These are phyloP conservation scores for Penicillium sp. DNA, from an alignment of 2,329 filamentous ascomycete genomes.

Conservation along the genomic window DNA sequence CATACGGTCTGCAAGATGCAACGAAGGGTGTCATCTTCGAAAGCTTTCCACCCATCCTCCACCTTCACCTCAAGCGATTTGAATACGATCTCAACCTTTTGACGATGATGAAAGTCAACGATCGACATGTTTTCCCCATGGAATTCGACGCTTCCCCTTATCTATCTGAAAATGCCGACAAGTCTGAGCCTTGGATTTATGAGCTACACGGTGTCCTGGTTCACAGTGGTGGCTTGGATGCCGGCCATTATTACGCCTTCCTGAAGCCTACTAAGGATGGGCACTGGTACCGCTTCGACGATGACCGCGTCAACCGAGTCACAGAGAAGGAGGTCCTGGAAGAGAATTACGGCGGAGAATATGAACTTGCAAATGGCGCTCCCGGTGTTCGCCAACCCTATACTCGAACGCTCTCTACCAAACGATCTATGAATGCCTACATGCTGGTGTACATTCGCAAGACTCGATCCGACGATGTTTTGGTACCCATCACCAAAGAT, in stretches of 20 bases:
- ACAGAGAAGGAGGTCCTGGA: slow-evolving; percentile 87
- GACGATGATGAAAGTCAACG: slow-evolving; percentile 91
- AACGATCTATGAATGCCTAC: slow-evolving; percentile 80
- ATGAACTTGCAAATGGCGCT: slow-evolving; percentile 54
- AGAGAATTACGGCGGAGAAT: slow-evolving; percentile 94
- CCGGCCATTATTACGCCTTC: slow-evolving; percentile 97
- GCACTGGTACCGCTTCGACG: slow-evolving; percentile 94
- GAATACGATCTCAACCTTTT: slow-evolving; percentile 95
- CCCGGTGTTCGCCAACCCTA: slow-evolving; percentile 58
- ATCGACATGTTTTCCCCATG: slow-evolving; percentile 46
- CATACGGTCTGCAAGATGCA: slow-evolving; percentile 88
- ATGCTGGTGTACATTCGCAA: slow-evolving; percentile 98
- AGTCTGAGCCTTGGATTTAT: slow-evolving; percentile 83
- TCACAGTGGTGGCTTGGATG: slow-evolving; percentile 93
- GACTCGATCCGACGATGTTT: slow-evolving; percentile 72
- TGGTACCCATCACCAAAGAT: slow-evolving; percentile 67
- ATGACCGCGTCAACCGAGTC: slow-evolving; percentile 92
- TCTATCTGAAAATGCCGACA: slow-evolving; percentile 77
- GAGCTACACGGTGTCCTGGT: slow-evolving; percentile 92
- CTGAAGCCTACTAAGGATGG: slow-evolving; percentile 89
- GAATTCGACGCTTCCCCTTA: slow-evolving; percentile 67
- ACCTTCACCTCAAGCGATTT: slow-evolving; percentile 93
- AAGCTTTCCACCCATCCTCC: slow-evolving; percentile 86
- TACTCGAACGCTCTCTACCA: slow-evolving; percentile 57
- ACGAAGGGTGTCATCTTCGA: slow-evolving; percentile 98